These are phyloP conservation scores for Pseudogymnoascus sp. DNA, from an alignment of 2,329 filamentous ascomycete species.

Conservation along the genomic window DNA sequence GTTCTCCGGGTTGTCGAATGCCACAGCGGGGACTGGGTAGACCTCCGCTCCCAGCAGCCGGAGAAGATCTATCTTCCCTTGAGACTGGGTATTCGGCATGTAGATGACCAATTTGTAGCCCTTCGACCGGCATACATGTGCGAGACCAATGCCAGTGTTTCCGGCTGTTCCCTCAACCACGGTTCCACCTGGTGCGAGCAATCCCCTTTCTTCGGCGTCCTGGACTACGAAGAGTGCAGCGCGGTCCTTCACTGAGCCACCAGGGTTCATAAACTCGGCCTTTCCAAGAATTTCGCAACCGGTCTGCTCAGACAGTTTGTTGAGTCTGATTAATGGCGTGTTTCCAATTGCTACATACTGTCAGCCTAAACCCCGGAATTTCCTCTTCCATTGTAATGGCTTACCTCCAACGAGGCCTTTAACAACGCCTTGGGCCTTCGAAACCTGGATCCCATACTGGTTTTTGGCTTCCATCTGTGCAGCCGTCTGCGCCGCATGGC, in stretches of 20 bases:
- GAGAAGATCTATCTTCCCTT: constrained; percentile 93
- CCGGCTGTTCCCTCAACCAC: constrained; percentile 96
- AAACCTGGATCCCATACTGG: constrained; percentile 52
- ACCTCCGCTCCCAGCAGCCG: constrained; percentile 89
- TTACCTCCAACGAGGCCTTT: constrained; percentile 61
- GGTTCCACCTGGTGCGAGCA: constrained; percentile 77
- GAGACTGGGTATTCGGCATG: constrained; percentile 98
- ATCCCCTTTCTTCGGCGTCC: constrained; percentile 81
- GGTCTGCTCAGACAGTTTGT: constrained; percentile 79
- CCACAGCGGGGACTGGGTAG: constrained; percentile 88
- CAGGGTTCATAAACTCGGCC: constrained; percentile 97
- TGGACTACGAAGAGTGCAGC: constrained; percentile 90
- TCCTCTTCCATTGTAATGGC: constrained; percentile 5
- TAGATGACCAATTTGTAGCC: constrained; percentile 97
- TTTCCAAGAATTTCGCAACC: constrained; percentile 93
- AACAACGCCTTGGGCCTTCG: constrained; percentile 56
- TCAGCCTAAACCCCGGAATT: constrained; percentile 7
- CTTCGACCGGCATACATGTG: constrained; percentile 85
- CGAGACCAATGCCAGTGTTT: constrained; percentile 95
- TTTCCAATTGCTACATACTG: constrained; percentile 75
- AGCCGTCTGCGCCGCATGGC: constrained; percentile 38
- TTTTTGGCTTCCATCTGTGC: constrained; percentile 41
- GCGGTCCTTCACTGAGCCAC: constrained; percentile 91
- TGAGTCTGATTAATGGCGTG: constrained; percentile 86
- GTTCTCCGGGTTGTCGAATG: constrained; percentile 90